Evolutionary conservation across 2,329 filamentous ascomycete genomes (phyloP).

Genomic region (Penicillium sp.): DNA sequence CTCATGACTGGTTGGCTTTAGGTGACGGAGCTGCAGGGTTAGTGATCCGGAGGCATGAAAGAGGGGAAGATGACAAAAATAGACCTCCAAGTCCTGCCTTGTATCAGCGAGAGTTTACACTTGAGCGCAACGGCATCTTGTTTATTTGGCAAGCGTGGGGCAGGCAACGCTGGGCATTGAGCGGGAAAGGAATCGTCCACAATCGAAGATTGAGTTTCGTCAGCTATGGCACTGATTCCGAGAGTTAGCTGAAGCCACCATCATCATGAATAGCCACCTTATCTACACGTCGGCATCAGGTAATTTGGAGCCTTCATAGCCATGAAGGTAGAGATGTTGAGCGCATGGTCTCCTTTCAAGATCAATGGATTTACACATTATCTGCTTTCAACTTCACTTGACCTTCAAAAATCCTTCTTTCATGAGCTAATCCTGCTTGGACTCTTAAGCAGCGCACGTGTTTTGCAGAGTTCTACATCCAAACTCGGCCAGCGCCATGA

Average conservation of each 20-base stretch:
- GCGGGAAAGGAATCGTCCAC: not conserved
- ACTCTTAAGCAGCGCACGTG: too few relatives aligned
- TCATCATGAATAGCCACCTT: not conserved
- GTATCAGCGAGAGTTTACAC: not conserved
- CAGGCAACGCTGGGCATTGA: not conserved
- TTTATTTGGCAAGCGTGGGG: not conserved
- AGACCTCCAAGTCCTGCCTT: not conserved
- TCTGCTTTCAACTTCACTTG: too few relatives aligned
- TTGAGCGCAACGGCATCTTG: not conserved
- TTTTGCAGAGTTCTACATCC: too few relatives aligned
- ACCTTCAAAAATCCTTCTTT: too few relatives aligned
- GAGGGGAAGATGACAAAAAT: constrained; percentile 2
- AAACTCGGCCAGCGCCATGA: too few relatives aligned
- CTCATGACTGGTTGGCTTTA: not conserved
- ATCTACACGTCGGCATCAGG: not conserved
- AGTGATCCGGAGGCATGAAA: not conserved
- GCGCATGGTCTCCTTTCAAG: too few relatives aligned
- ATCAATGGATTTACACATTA: too few relatives aligned
- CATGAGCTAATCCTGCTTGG: too few relatives aligned
- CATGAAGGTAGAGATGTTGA: too few relatives aligned
- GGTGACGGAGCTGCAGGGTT: constrained; percentile 4
- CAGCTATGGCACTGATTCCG: not conserved
- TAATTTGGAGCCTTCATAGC: not conserved
- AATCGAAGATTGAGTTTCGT: not conserved
- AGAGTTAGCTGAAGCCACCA: not conserved